Evolutionary conservation across 257 asterid species (phyloP).

Genomic region (Marsdenia floribunda): DNA sequence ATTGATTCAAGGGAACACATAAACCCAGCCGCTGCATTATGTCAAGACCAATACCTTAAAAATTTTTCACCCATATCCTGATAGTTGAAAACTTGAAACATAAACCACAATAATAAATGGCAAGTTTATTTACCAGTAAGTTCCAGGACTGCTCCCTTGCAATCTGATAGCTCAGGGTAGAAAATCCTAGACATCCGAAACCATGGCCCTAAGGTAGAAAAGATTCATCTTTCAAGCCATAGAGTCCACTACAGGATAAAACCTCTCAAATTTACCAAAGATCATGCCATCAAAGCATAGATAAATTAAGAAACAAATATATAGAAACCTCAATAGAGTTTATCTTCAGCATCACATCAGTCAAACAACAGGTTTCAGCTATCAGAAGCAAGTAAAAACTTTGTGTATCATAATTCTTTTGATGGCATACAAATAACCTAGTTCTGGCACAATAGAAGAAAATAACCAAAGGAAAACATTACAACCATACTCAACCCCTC

Average conservation of each 20-base stretch:
- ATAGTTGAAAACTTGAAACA: background rate
- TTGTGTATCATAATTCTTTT: background rate
- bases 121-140: slow-evolving; percentile 54
- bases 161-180: slow-evolving; percentile 73
- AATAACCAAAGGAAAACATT: background rate
- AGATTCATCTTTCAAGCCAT: slow-evolving; percentile 4
- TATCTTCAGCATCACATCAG: background rate
- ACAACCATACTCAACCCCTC: background rate
- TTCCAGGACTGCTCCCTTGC: slow-evolving; percentile 52
- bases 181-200: slow-evolving; percentile 72
- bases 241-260: background rate
- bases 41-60: background rate
- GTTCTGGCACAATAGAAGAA: background rate
- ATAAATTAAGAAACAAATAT: background rate
- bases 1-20: slow-evolving; percentile 37
- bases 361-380: background rate
- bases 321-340: background rate
- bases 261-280: background rate
- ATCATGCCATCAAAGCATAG: background rate
- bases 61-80: background rate
- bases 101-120: slow-evolving; percentile 10
- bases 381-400: background rate
- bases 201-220: slow-evolving; percentile 76
- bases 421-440: background rate
- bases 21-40: slow-evolving; percentile 59